These are phyloP conservation scores for Linum tenue DNA, from an alignment of 345 rosid genomes.

Conservation along the genomic window DNA sequence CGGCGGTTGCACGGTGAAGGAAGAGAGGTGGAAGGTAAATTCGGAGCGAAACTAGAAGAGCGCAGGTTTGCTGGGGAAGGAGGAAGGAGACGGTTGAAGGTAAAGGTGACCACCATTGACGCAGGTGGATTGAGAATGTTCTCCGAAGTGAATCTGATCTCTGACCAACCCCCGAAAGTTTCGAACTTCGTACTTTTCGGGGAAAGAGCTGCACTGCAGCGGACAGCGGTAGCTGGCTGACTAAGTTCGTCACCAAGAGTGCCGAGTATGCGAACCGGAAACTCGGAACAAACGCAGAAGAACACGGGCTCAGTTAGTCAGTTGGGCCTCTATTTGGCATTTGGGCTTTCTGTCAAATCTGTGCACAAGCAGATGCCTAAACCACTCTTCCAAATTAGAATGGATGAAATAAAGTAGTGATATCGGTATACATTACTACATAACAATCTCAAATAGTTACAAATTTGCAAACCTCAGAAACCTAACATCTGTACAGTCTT, in stretches of 20 bases:
- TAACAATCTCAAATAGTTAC: conserved; percentile 1
- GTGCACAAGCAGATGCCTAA: too few relatives aligned
- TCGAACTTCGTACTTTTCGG: background rate
- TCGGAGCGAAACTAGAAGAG: background rate
- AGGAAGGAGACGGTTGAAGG: background rate
- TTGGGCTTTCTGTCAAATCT: too few relatives aligned
- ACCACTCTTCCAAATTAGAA: too few relatives aligned
- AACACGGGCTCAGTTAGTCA: too few relatives aligned
- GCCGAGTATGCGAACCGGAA: too few relatives aligned
- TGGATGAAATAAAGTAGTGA: too few relatives aligned
- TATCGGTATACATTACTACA: too few relatives aligned
- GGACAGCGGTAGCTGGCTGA: too few relatives aligned
- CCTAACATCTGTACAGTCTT: too few relatives aligned
- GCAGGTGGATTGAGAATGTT: background rate
- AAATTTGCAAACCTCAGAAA: background rate
- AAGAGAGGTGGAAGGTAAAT: background rate
- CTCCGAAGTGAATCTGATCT: background rate
- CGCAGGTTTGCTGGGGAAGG: background rate
- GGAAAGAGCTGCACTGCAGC: background rate
- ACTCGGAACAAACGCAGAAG: too few relatives aligned
- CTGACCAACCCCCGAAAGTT: background rate
- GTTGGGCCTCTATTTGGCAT: too few relatives aligned
- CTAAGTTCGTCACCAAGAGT: too few relatives aligned
- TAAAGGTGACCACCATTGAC: background rate
- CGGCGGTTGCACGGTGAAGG: background rate